Conservation (phyloP, 371 early-diverging fungal species). For the Mucor indicus region DNA sequence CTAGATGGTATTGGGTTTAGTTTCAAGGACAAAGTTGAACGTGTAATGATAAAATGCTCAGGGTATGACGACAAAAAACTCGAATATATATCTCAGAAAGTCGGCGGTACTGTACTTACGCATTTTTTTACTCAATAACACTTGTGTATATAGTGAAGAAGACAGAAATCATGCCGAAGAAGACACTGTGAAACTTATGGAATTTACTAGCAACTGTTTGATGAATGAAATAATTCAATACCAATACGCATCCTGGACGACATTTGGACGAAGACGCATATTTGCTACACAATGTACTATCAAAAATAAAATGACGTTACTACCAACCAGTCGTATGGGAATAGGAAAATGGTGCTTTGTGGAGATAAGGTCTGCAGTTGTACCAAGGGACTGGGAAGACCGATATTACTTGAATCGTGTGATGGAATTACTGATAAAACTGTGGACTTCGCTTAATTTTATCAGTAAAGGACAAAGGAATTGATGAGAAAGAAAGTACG, state of each 20-base stretch:
- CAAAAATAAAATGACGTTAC: conserved; percentile 8
- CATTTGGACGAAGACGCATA: conserved; percentile 9
- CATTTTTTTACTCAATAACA: conserved; percentile 13
- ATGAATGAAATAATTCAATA: conserved; percentile 11
- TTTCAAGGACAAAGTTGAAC: conserved; percentile 15
- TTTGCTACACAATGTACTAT: conserved; percentile 13
- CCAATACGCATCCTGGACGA: conserved; percentile 13
- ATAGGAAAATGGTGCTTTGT: conserved; percentile 16
- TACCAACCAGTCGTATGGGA: conserved; percentile 16
- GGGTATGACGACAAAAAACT: conserved; percentile 16
- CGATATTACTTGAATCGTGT: conserved; percentile 12
- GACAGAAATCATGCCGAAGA: conserved; percentile 17
- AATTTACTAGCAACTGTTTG: conserved; percentile 14
- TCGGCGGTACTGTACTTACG: conserved; percentile 13
- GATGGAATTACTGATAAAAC: conserved; percentile 11
- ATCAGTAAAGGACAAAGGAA: too few species aligned
- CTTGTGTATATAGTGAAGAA: conserved; percentile 18
- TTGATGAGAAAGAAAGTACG: too few species aligned
- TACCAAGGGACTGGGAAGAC: conserved; percentile 19
- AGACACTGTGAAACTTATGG: conserved; percentile 19
- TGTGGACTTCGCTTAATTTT: too few species aligned
- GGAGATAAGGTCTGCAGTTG: conserved; percentile 16
- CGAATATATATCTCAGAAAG: conserved; percentile 12
- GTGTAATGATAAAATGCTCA: conserved; percentile 19
- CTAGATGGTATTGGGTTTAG: conserved; percentile 17